Evolutionary conservation across 129 eudicot genomes (phyloP).

Genomic region (Lactuca saligna): DNA sequence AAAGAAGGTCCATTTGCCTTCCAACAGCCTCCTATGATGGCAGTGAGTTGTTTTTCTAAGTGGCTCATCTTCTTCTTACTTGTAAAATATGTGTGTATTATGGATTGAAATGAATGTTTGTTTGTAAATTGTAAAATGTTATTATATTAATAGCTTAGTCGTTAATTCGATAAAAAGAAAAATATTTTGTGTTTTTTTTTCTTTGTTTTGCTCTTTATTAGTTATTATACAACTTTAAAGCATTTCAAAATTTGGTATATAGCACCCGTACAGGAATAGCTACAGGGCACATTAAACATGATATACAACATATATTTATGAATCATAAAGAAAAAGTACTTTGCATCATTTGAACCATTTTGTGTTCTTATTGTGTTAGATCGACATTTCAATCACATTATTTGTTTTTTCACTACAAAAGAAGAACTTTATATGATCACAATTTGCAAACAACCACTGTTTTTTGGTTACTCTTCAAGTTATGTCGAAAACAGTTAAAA

Average conservation of each 20-base stretch:
- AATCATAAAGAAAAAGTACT: neutral
- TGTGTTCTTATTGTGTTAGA: neutral
- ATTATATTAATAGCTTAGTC: too few species aligned
- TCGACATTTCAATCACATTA: neutral
- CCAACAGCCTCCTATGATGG: neutral
- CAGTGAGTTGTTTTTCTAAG: neutral
- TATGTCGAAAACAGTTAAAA: neutral
- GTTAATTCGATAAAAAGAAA: too few species aligned
- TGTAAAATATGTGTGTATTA: neutral
- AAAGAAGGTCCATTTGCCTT: constrained; percentile 2
- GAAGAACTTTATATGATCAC: neutral
- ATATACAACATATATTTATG: too few species aligned
- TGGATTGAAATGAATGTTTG: too few species aligned
- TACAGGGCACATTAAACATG: too few species aligned
- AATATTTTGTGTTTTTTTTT: too few species aligned
- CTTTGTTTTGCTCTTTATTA: too few species aligned
- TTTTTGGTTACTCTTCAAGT: neutral
- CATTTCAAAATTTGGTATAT: too few species aligned
- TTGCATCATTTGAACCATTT: neutral
- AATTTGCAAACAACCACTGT: neutral
- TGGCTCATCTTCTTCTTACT: constrained; percentile 2
- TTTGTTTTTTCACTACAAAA: neutral
- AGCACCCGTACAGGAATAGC: too few species aligned
- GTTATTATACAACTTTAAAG: too few species aligned
- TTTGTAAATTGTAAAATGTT: too few species aligned